Percentiles rank a stretch among this genome's conserved stretches.
phyloP scores from a whole-genome alignment of 345 rosid species.

The Firmiana major region DNA sequence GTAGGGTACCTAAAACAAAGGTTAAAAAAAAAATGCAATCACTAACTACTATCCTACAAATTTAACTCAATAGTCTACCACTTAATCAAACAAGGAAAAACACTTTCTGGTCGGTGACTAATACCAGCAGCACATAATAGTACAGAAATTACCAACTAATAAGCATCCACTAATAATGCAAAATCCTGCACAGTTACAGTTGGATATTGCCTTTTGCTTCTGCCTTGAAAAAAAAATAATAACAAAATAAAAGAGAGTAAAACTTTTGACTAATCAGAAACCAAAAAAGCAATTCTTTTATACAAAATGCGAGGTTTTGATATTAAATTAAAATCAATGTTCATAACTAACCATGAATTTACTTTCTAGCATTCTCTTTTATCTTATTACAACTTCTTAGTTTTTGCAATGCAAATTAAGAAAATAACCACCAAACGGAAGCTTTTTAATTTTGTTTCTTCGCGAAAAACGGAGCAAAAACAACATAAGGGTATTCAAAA shows the following conservation, averaged over 20 bases:
- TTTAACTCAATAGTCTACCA: background rate
- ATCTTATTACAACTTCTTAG: background rate
- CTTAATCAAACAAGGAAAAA: background rate
- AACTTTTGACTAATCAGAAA: background rate
- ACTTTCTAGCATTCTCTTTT: background rate
- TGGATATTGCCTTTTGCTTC: background rate
- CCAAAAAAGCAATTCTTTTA: background rate
- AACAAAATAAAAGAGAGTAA: no score
- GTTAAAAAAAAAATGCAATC: background rate
- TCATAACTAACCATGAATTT: background rate
- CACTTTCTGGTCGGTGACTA: background rate
- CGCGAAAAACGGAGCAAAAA: background rate
- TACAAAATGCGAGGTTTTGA: background rate
- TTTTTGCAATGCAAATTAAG: background rate
- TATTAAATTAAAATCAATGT: background rate
- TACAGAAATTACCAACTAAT: background rate
- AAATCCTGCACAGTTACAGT: background rate
- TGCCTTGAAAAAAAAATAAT: background rate
- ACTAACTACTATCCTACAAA: background rate
- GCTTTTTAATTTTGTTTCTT: background rate
- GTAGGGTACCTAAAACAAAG: conserved; percentile 70
- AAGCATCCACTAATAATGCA: background rate
- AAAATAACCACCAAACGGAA: background rate
- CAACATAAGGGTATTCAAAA: background rate
- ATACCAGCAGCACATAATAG: background rate